Evolutionary conservation across 2,329 filamentous ascomycete species (phyloP).

Genomic region (Calonectria fujianensis): DNA sequence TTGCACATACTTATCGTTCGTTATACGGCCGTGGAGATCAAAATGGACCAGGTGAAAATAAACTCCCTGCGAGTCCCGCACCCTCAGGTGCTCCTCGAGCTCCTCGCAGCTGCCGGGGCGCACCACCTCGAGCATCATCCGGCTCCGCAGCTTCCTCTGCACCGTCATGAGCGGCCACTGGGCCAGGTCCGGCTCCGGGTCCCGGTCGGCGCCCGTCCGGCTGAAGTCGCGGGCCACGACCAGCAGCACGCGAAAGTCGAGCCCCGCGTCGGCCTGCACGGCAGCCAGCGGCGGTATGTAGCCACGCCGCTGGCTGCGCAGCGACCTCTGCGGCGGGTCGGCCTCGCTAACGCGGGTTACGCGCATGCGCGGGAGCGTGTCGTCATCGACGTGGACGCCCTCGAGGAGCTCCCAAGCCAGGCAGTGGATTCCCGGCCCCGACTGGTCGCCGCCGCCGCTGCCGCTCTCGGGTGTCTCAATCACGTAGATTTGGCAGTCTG

Average conservation of each 20-base stretch:
- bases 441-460: not conserved
- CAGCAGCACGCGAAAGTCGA: slow-evolving; percentile 34
- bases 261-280: slow-evolving; percentile 32
- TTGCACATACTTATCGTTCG: slow-evolving; percentile 27
- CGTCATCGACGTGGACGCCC: not conserved
- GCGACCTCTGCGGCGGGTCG: not conserved
- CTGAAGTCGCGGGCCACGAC: slow-evolving; percentile 39
- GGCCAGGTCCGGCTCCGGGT: slow-evolving; percentile 33
- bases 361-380: slow-evolving; percentile 28
- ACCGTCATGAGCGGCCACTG: slow-evolving; percentile 40
- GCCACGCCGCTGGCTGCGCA: not conserved
- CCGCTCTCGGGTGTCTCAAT: slow-evolving; percentile 24
- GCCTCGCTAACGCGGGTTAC: slow-evolving; percentile 32
- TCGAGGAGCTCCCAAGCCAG: slow-evolving; percentile 39
- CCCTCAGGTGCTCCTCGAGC: slow-evolving; percentile 28
- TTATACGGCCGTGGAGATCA: slow-evolving; percentile 33
- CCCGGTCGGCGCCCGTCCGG: slow-evolving; percentile 27
- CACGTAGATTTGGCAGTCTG: slow-evolving; percentile 35
- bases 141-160: slow-evolving; percentile 33
- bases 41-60: slow-evolving; percentile 36
- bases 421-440: slow-evolving; percentile 34
- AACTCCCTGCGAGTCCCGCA: slow-evolving; percentile 30
- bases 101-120: slow-evolving; percentile 38
- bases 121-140: slow-evolving; percentile 38
- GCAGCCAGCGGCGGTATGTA: slow-evolving; percentile 15